Evolutionary conservation across 306 rosid species (phyloP), one percentile per base, ranked within the genome.

Genomic region (Ziziphus jujuba): DNA sequence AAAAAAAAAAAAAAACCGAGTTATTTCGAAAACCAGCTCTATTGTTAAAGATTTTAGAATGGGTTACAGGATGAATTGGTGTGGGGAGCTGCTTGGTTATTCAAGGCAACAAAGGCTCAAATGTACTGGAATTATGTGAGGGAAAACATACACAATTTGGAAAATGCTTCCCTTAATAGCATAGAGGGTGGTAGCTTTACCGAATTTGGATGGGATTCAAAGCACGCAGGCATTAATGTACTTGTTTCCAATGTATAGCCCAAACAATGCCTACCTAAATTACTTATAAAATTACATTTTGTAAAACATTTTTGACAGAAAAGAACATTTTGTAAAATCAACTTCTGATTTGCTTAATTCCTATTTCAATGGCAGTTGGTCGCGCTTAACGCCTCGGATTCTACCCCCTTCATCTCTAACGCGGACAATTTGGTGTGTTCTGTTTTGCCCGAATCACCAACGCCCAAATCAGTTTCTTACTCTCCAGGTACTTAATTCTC

Each of bases 11-110:
- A 28, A 28, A 28, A 28, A 28, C 33, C 2, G 33, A 28, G 33
- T 1, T 4, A 28, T 28, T 28, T 28, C 33, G 3, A 28, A 28
- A 28, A 28, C 33, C 33, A 28, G 33, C 33, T 28, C 33, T 28
- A 4, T 28, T n/a, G n/a, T n/a, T n/a, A n/a, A n/a, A n/a, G n/a
- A n/a, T n/a, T n/a, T n/a, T n/a, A n/a, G n/a, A 4, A 16, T 2
- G 5, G 55, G 10, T 17, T 5, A 17, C 15, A 73, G 78, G 78
- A 73, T 28, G 78, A 73, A 50, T 59, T 73, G 67, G 24, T 73
- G 7, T 66, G 72, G 72, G 72, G 72, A 66, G 78, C 78, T 36
- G 67, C 62, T 2, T 74, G 78, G 78, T 59, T 74, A 67, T 74
- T 49, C 44, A 66, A 66, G 67, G 72, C 72, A 51, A 65, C 67